Base-by-base conservation (phyloP, 768 basidiomycete species). In the Crassisporium funariophilum region DNA sequence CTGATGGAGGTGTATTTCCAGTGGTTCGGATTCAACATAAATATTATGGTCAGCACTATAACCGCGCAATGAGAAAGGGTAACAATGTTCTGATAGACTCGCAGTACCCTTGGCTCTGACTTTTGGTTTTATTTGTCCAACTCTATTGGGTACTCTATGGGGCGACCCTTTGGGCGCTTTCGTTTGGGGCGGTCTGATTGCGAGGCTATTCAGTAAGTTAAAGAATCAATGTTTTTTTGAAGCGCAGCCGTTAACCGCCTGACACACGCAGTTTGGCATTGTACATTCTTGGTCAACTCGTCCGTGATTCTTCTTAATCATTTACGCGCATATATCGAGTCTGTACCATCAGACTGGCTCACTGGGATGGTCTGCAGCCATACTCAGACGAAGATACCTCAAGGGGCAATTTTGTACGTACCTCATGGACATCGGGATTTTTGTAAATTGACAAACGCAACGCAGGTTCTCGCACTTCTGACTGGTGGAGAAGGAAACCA, bases 361-460 rank as follows among this genome's bases (percentile, higher is more conserved):
- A 92, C 50, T 90, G 84, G 84, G 77, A 88, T 12, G 90, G 90
- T 7, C 58, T 89, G 15, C 88, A 91, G 54, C 86, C 84, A 0
- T 91, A 88, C 59, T 83, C 86, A 2, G 86, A 88, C 54, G 89
- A 91, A 54, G 79, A 91, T 54, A 86, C 86, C 3, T 90, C 89
- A 1, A 68, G 82, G 56, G 84, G 87, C 10, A 90, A 83, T 58
- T 59, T 88, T 22, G 88, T n/a, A n/a, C n/a, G n/a, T n/a, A n/a
- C n/a, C n/a, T n/a, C n/a, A n/a, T n/a, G n/a, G n/a, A n/a, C n/a
- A n/a, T n/a, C n/a, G n/a, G n/a, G n/a, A n/a, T n/a, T n/a, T n/a
- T n/a, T n/a, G n/a, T n/a, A n/a, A n/a, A n/a, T n/a, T n/a, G n/a
- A n/a, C n/a, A n/a, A n/a, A n/a, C n/a, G n/a, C n/a, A n/a, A n/a